Percentiles rank a stretch among this genome's conserved stretches.
phyloP scores from a whole-genome alignment of 345 rosid species.

The Mallotus nudiflorus region DNA sequence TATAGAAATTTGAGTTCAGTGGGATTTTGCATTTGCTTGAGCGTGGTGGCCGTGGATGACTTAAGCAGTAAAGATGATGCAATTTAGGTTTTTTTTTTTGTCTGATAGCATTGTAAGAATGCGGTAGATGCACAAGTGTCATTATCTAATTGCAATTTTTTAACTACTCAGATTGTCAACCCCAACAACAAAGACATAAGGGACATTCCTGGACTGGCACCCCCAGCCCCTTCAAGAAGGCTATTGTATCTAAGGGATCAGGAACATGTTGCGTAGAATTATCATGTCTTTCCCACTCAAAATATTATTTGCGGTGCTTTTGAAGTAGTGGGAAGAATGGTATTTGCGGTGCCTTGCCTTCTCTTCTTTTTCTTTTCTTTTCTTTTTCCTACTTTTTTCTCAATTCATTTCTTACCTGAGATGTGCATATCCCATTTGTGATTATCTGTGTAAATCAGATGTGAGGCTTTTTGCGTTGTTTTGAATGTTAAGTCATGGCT shows the following conservation, averaged over 20 bases:
- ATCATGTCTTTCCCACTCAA: conserved; percentile 9
- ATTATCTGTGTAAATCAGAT: conserved; percentile 39
- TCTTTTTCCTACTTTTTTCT: conserved; percentile 1
- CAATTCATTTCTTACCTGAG: conserved; percentile 30
- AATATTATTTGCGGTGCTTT: conserved; percentile 5
- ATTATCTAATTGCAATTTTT: conserved; percentile 11
- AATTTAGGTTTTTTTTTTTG: background rate
- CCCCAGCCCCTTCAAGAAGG: conserved; percentile 92
- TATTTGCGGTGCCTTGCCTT: conserved; percentile 17
- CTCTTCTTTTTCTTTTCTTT: conserved; percentile 1
- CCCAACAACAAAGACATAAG: conserved; percentile 87
- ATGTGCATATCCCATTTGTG: conserved; percentile 41
- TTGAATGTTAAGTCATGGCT: conserved; percentile 12
- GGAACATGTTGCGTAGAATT: conserved; percentile 33
- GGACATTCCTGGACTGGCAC: conserved; percentile 99
- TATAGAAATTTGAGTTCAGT: background rate
- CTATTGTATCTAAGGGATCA: conserved; percentile 53
- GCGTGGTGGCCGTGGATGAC: too few relatives aligned
- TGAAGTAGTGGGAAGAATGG: conserved; percentile 19
- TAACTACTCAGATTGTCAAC: conserved; percentile 67
- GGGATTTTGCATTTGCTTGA: background rate
- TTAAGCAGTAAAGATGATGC: too few relatives aligned
- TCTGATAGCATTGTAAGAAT: background rate
- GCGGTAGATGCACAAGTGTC: background rate
- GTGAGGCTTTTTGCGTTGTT: conserved; percentile 23